Base-by-base conservation (phyloP, 2,329 filamentous ascomycete genomes). In the Alternaria arbusti region DNA sequence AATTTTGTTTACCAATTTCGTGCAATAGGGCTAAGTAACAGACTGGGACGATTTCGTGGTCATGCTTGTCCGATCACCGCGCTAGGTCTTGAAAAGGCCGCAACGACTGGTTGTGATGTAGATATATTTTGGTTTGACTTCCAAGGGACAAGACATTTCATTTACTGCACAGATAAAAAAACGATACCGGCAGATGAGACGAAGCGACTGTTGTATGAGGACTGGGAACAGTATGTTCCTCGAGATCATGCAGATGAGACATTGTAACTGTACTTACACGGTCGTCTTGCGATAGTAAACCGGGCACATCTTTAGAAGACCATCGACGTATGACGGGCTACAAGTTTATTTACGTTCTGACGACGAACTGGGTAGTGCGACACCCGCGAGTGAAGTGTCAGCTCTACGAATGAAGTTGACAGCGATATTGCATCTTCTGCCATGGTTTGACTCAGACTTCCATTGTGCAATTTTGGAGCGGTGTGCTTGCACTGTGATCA, bases 261-360 rank as follows among this genome's bases (percentile, higher is more conserved):
- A 4, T 36, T 7, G 13, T 36, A 8, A 36, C 15, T 36, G 32
- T 36, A 13, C 32, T 7, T 36, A 15, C 7, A n/a, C 1, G 4
- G 7, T n/a, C 15, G 10, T 1, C 3, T 36, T 36, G 32, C 4
- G 0, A 36, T 2, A n/a, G 7, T 1, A n/a, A 36, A 4, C 0
- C 7, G 32, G 15, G 4, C 15, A 36, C 4, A 8, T n/a, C 4
- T 3, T n/a, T 3, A 1, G 5, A 2, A 36, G 32, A 4, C 4
- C 32, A 36, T n/a, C 2, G 32, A 5, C 32, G 32, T 8, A 10
- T 26, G 9, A 26, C 10, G 9, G 25, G 8, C 13, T 36, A n/a
- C 7, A 9, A 32, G 1, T 36, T 7, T 36, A 36, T 15, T n/a
- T 9, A 15, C 3, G 13, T 36, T n/a, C 7, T n/a, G 13, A 0